A percentile compares a stretch with the other conserved stretches of the same genome.
Evolutionary conservation across 345 rosid species (phyloP).

Genomic region (Carallia pectinifolia): DNA sequence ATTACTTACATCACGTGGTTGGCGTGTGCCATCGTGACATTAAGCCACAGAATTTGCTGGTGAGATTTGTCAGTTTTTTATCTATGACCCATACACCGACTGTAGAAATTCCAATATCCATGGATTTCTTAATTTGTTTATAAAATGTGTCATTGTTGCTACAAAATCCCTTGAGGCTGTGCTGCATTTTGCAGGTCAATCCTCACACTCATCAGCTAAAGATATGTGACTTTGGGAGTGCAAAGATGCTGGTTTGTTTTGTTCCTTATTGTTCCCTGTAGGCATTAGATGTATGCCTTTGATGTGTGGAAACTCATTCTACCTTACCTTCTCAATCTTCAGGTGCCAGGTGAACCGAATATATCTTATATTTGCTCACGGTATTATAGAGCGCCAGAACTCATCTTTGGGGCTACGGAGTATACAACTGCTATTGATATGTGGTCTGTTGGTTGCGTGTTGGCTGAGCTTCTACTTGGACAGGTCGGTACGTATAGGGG

Average conservation of each 20-base stretch:
- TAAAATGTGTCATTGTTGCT: neutral
- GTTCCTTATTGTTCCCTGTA: neutral
- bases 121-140: neutral
- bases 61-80: constrained; percentile 29
- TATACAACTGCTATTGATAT: constrained; percentile 95
- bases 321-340: constrained; percentile 20
- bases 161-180: constrained; percentile 15
- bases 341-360: constrained; percentile 99
- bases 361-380: constrained; percentile 96
- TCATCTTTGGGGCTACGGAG: constrained; percentile 95
- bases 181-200: constrained; percentile 63
- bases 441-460: constrained; percentile 97
- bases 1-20: constrained; percentile 82
- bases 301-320: constrained; percentile 2
- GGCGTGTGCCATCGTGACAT: constrained; percentile 98
- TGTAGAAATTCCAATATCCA: neutral
- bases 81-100: neutral
- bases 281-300: constrained; percentile 6
- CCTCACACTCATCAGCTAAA: constrained; percentile 84
- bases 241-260: constrained; percentile 90
- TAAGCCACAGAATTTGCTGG: constrained; percentile 96
- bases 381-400: constrained; percentile 98
- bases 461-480: constrained; percentile 96
- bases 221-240: constrained; percentile 98
- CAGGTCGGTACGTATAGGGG: constrained; percentile 40